Conservation (phyloP, 2,329 filamentous ascomycete species). For the Alternaria panax region DNA sequence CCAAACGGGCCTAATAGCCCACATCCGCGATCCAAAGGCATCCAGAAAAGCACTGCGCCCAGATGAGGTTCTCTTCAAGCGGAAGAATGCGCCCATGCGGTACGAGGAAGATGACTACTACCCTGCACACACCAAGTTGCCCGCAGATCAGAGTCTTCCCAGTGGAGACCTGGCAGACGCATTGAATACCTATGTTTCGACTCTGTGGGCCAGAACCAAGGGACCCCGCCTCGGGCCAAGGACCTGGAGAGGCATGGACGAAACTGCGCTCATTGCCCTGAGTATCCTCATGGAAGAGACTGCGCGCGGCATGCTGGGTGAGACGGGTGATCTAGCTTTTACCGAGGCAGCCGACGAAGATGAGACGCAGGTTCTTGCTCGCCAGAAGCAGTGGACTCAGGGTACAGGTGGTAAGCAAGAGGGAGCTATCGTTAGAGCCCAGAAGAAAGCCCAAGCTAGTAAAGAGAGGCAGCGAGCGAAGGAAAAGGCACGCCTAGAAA, state of each 20-base stretch:
- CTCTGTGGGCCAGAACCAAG: conserved; percentile 63
- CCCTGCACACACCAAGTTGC: conserved; percentile 66
- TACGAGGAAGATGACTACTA: conserved; percentile 77
- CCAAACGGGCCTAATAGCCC: conserved; percentile 49
- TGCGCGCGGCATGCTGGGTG: conserved; percentile 66
- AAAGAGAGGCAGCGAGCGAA: not conserved
- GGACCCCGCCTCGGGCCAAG: conserved; percentile 22
- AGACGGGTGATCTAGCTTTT: conserved; percentile 74
- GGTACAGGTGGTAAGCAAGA: not conserved
- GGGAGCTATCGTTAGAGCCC: not conserved
- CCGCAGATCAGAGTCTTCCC: conserved; percentile 64
- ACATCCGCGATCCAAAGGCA: conserved; percentile 51
- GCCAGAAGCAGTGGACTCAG: not conserved
- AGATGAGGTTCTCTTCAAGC: conserved; percentile 75
- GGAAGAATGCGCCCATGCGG: conserved; percentile 68
- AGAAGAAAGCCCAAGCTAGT: not conserved
- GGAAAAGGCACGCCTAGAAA: not conserved
- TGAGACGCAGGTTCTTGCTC: conserved; percentile 7
- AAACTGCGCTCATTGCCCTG: conserved; percentile 77
- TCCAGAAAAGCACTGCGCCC: conserved; percentile 61
- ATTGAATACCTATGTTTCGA: conserved; percentile 71
- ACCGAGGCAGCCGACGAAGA: conserved; percentile 60
- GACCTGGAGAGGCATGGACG: conserved; percentile 72
- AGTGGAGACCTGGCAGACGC: conserved; percentile 73
- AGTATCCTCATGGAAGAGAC: conserved; percentile 79